A percentile compares a stretch with the other conserved stretches of the same genome.
Conservation (phyloP, 2,329 filamentous ascomycete genomes). For the Colletotrichum acutatum region DNA sequence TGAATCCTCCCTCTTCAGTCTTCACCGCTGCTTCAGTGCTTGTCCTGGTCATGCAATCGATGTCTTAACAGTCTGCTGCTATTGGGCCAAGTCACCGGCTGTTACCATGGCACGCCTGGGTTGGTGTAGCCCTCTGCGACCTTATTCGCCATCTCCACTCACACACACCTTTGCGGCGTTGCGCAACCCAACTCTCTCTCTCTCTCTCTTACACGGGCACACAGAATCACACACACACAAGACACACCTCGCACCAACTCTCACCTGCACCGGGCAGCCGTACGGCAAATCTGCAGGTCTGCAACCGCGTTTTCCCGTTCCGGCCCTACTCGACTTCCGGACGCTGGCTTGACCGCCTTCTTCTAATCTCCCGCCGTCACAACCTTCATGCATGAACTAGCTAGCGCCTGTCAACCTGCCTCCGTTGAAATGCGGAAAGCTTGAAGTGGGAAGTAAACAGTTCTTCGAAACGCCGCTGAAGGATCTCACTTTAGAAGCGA, state of each 20-base stretch:
- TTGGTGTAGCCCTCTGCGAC: slow-evolving; percentile 1
- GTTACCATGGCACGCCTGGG: background rate
- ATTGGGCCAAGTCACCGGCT: slow-evolving; percentile 1
- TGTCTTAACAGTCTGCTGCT: background rate
- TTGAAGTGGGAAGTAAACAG: slow-evolving; percentile 8
- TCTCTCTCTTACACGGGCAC: background rate
- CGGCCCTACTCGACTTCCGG: slow-evolving; percentile 25
- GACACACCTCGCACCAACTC: background rate
- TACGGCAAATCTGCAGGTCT: background rate
- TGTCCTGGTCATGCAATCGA: background rate
- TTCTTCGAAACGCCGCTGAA: slow-evolving; percentile 13
- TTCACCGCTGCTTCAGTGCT: slow-evolving; percentile 14
- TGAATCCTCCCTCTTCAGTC: background rate
- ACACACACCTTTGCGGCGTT: background rate
- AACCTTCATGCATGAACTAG: slow-evolving; percentile 26
- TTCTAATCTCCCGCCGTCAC: slow-evolving; percentile 27
- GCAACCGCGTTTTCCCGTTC: slow-evolving; percentile 24
- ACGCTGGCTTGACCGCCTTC: slow-evolving; percentile 35
- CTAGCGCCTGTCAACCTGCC: background rate
- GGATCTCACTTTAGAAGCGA: background rate
- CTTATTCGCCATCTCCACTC: slow-evolving; percentile 29
- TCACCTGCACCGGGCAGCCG: slow-evolving; percentile 4
- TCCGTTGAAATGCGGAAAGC: slow-evolving; percentile 20
- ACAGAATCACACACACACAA: background rate
- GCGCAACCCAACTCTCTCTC: background rate